These are phyloP conservation scores for Musa schizocarpa DNA, from an alignment of 176 grass and related monocot species.

Conservation along the genomic window DNA sequence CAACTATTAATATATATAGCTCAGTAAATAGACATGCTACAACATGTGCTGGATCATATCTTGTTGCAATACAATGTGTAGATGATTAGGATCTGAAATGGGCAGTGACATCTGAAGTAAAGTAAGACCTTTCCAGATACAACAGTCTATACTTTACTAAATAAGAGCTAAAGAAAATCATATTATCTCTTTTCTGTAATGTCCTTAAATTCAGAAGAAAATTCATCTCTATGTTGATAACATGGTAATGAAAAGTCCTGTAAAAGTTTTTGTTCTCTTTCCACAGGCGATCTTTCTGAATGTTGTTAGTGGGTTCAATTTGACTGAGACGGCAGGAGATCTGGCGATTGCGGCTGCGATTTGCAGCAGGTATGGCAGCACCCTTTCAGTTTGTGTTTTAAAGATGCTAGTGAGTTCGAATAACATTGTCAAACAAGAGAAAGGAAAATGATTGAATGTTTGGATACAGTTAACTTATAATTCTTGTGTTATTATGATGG, in stretches of 20 bases:
- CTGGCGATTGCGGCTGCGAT: conserved; percentile 84
- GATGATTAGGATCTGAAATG: too few relatives aligned
- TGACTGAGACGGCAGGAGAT: conserved; percentile 89
- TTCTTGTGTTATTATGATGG: background rate
- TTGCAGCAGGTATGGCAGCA: conserved; percentile 67
- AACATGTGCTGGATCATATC: too few relatives aligned
- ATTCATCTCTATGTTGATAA: background rate
- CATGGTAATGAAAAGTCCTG: background rate
- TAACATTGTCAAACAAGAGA: background rate
- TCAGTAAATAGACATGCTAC: too few relatives aligned
- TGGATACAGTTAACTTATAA: background rate
- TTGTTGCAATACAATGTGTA: too few relatives aligned
- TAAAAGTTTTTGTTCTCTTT: conserved; percentile 19
- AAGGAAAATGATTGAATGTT: background rate
- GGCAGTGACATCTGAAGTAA: too few relatives aligned
- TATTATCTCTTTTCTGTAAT: background rate
- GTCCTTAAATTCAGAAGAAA: background rate
- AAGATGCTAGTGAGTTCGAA: background rate
- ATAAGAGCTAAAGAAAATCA: background rate
- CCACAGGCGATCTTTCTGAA: conserved; percentile 77
- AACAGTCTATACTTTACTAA: background rate
- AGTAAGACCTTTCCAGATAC: too few relatives aligned
- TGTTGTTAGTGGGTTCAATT: conserved; percentile 75
- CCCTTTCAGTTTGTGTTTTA: background rate
- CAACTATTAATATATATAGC: too few relatives aligned